A percentile compares a stretch with the other conserved stretches of the same genome.
phyloP scores from a whole-genome alignment of 306 rosid species.

The Cucumis melo region DNA sequence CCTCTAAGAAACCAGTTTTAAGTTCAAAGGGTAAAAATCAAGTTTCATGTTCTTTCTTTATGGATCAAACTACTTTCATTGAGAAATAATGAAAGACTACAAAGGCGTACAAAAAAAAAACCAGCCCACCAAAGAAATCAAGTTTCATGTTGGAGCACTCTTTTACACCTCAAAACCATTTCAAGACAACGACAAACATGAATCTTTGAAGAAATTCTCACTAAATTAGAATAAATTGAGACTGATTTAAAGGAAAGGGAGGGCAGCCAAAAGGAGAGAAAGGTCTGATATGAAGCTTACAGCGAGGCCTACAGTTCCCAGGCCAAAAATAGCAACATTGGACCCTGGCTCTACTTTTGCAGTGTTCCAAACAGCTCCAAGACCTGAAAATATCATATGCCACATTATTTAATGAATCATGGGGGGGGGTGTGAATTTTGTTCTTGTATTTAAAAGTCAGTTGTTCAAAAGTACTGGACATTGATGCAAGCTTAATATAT shows the following conservation, averaged over 20 bases:
- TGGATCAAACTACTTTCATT: too few species aligned
- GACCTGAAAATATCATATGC: slow-evolving; percentile 27
- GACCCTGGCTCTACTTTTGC: slow-evolving; percentile 90
- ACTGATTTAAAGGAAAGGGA: neutral
- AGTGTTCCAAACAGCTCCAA: slow-evolving; percentile 98
- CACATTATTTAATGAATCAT: neutral
- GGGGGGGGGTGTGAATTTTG: neutral
- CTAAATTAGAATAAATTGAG: neutral
- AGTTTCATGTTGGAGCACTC: too few species aligned
- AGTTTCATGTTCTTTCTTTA: neutral
- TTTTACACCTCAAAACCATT: neutral
- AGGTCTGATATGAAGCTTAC: slow-evolving; percentile 30
- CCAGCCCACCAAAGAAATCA: neutral
- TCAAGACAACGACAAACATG: neutral
- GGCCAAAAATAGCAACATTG: slow-evolving; percentile 82
- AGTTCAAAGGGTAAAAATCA: neutral
- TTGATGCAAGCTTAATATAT: neutral
- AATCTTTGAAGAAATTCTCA: neutral
- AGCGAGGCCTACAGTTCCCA: slow-evolving; percentile 92
- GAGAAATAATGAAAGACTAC: too few species aligned
- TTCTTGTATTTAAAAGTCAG: neutral
- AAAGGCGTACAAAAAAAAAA: too few species aligned
- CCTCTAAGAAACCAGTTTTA: neutral
- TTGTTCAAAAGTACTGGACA: neutral
- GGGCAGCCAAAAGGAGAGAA: slow-evolving; percentile 8